Evolutionary conservation across 768 basidiomycete species (phyloP), one percentile per base, ranked within the genome.

Genomic region (Dentipellis sp.): DNA sequence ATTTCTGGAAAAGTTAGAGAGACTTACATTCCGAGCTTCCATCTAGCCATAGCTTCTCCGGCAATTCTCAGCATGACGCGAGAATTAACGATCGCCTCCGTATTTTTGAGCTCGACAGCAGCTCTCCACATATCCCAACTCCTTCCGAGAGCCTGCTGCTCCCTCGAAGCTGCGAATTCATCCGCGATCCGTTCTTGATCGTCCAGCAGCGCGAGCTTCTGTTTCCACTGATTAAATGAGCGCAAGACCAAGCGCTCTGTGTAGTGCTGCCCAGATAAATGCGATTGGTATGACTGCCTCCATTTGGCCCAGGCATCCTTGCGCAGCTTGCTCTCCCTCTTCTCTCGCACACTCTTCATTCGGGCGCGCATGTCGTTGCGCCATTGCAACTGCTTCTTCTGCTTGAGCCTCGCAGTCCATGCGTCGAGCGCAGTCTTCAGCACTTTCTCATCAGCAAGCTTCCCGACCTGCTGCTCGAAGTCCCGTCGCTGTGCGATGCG

Each of bases 351-450:
- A 10, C 68, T 65, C 63, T 79, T 81, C 81, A 89, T 88, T 65
- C 79, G 85, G 59, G 71, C 62, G 29, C 86, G 83, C 86, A 89
- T 89, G 52, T 79, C 84, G 50, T 78, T 71, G 34, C 83, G 78
- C 84, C 85, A 88, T 55, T 75, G 73, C 21, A 71, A 65, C 63
- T 84, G 82, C 63, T 77, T 74, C 62, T 75, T 81, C 62, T 81
- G 75, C 59, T 75, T 79, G 4, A 81, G 66, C 59, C 70, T 79
- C 23, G 63, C 60, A 57, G 74, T 77, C 91, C 91, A 93, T 3
- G 67, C 51, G 8, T 62, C 53, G 51, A 88, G 63, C 12, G 71
- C 69, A 3, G 65, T 62, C 52, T 71, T 77, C 49, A 82, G 65
- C 52, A 67, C 68, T 35, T 78, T 78, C 14, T 66, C 66, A 42